Conservation (phyloP, 2,329 filamentous ascomycete genomes). For the Trichoderma sp. region DNA sequence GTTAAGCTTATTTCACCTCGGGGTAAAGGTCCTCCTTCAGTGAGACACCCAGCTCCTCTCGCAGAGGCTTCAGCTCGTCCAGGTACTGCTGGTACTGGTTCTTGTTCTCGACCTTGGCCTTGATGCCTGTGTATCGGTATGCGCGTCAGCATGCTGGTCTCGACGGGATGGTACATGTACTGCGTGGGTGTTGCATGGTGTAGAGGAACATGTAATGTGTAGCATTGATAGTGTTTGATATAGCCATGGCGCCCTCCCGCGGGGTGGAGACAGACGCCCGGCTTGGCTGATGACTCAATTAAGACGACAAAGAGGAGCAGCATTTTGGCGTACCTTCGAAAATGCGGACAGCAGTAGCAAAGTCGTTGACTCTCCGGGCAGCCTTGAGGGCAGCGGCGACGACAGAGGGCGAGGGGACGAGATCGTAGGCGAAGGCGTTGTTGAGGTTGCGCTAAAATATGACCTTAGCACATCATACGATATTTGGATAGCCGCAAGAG, state of each 20-base stretch:
- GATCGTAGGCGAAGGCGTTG: constrained; percentile 99
- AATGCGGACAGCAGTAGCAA: constrained; percentile 93
- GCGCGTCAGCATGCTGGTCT: not conserved
- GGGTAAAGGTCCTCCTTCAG: constrained; percentile 95
- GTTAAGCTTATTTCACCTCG: constrained; percentile 47
- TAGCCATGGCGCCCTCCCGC: not conserved
- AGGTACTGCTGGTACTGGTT: constrained; percentile 97
- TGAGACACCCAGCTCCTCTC: constrained; percentile 87
- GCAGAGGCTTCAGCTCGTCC: constrained; percentile 84
- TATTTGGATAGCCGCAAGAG: constrained; percentile 40
- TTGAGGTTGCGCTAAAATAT: constrained; percentile 77
- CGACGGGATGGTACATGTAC: not conserved
- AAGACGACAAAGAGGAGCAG: not conserved
- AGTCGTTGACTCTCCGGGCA: constrained; percentile 96
- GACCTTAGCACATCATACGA: constrained; percentile 29
- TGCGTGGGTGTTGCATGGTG: not conserved
- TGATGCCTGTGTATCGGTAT: constrained; percentile 68
- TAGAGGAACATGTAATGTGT: not conserved
- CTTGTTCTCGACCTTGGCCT: constrained; percentile 99
- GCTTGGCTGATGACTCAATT: constrained; percentile 3
- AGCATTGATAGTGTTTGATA: not conserved
- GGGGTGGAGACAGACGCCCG: not conserved
- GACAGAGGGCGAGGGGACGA: constrained; percentile 91
- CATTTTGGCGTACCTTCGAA: constrained; percentile 78
- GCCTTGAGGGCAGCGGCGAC: constrained; percentile 89